A percentile compares a stretch with the other conserved stretches of the same genome.
Conservation (phyloP, 1,139 yeast genomes). For the Wickerhamiella infanticola region DNA sequence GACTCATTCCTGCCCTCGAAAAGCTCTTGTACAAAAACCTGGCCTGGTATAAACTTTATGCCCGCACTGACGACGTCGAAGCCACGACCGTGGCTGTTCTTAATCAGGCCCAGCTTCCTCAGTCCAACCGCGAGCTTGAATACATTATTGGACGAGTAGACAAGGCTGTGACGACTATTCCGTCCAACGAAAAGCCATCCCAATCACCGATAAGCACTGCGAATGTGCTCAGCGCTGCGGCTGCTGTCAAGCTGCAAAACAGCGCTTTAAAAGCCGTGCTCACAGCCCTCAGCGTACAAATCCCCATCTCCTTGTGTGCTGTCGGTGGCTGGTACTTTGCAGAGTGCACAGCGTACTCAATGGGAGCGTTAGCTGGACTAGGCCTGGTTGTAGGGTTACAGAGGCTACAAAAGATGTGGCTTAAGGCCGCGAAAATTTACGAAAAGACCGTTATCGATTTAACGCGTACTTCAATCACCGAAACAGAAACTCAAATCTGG, state of each 20-base stretch:
- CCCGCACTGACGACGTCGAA: slow-evolving; percentile 25
- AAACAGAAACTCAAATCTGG: slow-evolving; percentile 19
- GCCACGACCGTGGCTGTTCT: slow-evolving; percentile 14
- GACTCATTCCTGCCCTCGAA: slow-evolving; percentile 18
- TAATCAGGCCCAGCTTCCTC: slow-evolving; percentile 19
- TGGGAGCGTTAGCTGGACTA: slow-evolving; percentile 26
- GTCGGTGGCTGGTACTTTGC: slow-evolving; percentile 21
- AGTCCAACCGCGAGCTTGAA: slow-evolving; percentile 18
- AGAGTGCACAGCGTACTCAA: slow-evolving; percentile 22
- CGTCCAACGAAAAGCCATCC: not conserved
- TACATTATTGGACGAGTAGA: slow-evolving; percentile 24
- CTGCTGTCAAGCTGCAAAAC: slow-evolving; percentile 17
- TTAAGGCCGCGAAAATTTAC: slow-evolving; percentile 17
- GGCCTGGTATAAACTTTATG: slow-evolving; percentile 28
- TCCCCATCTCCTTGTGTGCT: slow-evolving; percentile 23
- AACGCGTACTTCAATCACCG: slow-evolving; percentile 17
- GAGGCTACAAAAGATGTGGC: slow-evolving; percentile 24
- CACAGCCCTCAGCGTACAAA: slow-evolving; percentile 22
- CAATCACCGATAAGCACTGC: not conserved
- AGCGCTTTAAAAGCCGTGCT: slow-evolving; percentile 19
- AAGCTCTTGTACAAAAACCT: slow-evolving; percentile 14
- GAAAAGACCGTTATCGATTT: slow-evolving; percentile 16
- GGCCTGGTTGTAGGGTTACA: slow-evolving; percentile 26
- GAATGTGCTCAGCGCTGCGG: slow-evolving; percentile 1
- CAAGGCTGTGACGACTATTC: not conserved